These are phyloP conservation scores for Anacardium occidentale DNA, from an alignment of 345 rosid genomes.

Conservation along the genomic window DNA sequence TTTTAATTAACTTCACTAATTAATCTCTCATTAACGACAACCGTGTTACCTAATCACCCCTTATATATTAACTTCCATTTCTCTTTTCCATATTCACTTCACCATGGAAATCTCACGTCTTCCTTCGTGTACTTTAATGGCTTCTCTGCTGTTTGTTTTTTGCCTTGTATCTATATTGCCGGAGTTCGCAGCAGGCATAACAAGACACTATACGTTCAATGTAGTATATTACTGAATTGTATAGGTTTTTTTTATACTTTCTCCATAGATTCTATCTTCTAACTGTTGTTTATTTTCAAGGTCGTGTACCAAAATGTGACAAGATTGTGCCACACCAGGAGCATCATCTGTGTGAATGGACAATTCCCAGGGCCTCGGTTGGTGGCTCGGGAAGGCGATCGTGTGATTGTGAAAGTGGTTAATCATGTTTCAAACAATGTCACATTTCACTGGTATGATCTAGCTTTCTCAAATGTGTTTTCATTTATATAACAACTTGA, in stretches of 20 bases:
- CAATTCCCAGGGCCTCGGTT: conserved; percentile 52
- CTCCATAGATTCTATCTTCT: background rate
- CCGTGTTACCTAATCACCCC: conserved; percentile 33
- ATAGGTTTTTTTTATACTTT: background rate
- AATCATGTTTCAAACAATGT: conserved; percentile 51
- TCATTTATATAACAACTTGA: background rate
- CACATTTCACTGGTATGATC: conserved; percentile 49
- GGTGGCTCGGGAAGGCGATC: conserved; percentile 63
- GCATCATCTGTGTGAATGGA: conserved; percentile 51
- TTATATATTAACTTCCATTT: conserved; percentile 23
- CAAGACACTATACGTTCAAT: conserved; percentile 61
- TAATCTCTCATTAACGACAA: background rate
- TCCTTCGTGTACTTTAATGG: conserved; percentile 13
- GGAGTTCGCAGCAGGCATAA: conserved; percentile 29
- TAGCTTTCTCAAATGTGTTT: background rate
- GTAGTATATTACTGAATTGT: conserved; percentile 23
- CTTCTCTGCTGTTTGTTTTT: conserved; percentile 16
- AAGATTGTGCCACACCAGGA: conserved; percentile 50
- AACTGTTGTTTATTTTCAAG: conserved; percentile 15
- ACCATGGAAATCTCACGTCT: conserved; percentile 26
- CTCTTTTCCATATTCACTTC: background rate
- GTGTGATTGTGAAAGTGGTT: conserved; percentile 42
- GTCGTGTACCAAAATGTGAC: conserved; percentile 42
- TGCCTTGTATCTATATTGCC: conserved; percentile 24
- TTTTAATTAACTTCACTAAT: background rate